phyloP scores from a whole-genome alignment of 805 yeast genomes.

The Metschnikowia cerradonensis region DNA sequence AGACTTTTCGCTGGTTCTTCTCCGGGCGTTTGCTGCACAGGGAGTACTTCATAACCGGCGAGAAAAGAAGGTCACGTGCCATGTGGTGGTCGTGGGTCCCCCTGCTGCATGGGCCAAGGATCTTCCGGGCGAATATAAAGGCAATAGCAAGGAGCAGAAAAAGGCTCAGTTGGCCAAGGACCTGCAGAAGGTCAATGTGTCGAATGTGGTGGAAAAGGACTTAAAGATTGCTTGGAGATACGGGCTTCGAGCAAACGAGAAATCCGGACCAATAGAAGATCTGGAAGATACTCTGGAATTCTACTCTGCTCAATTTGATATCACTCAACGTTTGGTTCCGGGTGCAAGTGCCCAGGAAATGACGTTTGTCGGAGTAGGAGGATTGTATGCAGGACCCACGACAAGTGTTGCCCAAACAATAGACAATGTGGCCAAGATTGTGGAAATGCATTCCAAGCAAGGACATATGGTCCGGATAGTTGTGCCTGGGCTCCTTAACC shows the following conservation, averaged over 20 bases:
- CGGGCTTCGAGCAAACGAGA: conserved; percentile 36
- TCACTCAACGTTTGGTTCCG: conserved; percentile 67
- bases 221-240: conserved; percentile 95
- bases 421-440: conserved; percentile 35
- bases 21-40: conserved; percentile 70
- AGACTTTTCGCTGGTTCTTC: conserved; percentile 71
- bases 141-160: conserved; percentile 62
- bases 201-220: conserved; percentile 55
- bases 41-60: conserved; percentile 65
- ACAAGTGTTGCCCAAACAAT: conserved; percentile 31
- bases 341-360: conserved; percentile 61
- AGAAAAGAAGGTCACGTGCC: conserved; percentile 43
- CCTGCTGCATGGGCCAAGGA: conserved; percentile 59
- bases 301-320: conserved; percentile 68
- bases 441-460: conserved; percentile 32
- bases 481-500: conserved; percentile 76
- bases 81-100: conserved; percentile 60
- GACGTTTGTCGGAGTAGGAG: conserved; percentile 44
- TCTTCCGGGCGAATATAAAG: conserved; percentile 74
- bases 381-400: conserved; percentile 20
- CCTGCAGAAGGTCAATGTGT: conserved; percentile 63
- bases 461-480: conserved; percentile 58
- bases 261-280: conserved; percentile 4
- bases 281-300: conserved; percentile 39
- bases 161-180: conserved; percentile 52